Percentiles rank a stretch among this genome's conserved stretches.
These are phyloP conservation scores for Leccinum fallax DNA, from an alignment of 1,284 basidiomycete genomes.

Conservation along the genomic window DNA sequence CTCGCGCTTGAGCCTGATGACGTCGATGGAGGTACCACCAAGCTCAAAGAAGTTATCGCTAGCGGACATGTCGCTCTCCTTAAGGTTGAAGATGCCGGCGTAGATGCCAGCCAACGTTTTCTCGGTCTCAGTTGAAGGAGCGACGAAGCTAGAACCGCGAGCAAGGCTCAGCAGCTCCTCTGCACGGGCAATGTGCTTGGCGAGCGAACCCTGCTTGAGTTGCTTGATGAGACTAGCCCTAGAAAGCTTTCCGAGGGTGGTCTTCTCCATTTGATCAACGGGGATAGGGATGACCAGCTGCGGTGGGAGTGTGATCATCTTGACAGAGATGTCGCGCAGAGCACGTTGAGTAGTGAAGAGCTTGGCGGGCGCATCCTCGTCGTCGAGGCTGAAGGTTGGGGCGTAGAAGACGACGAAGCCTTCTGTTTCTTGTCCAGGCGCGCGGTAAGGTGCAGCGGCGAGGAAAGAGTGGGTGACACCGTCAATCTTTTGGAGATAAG, in stretches of 20 bases:
- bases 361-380: constrained; percentile 8
- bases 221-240: constrained; percentile 30
- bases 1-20: constrained; percentile 3
- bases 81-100: neutral
- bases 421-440: constrained; percentile 35
- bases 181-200: constrained; percentile 29
- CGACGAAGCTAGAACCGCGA: constrained; percentile 27
- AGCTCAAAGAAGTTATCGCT: constrained; percentile 38
- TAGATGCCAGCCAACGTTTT: too few species aligned
- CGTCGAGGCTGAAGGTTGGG: constrained; percentile 22
- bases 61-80: constrained; percentile 25
- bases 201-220: constrained; percentile 32
- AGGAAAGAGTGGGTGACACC: too few species aligned
- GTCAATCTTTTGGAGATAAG: too few species aligned
- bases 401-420: constrained; percentile 37
- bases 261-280: constrained; percentile 34
- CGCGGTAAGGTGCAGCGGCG: constrained; percentile 22
- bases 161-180: constrained; percentile 32
- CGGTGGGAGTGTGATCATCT: constrained; percentile 32
- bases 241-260: constrained; percentile 11
- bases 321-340: constrained; percentile 25
- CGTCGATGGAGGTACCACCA: constrained; percentile 36
- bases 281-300: constrained; percentile 34
- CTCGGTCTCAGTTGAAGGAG: constrained; percentile 14
- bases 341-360: constrained; percentile 23